Percentiles rank a stretch among this genome's conserved stretches.
Conservation (phyloP, 1,284 basidiomycete species). For the Ustilago hordei region DNA sequence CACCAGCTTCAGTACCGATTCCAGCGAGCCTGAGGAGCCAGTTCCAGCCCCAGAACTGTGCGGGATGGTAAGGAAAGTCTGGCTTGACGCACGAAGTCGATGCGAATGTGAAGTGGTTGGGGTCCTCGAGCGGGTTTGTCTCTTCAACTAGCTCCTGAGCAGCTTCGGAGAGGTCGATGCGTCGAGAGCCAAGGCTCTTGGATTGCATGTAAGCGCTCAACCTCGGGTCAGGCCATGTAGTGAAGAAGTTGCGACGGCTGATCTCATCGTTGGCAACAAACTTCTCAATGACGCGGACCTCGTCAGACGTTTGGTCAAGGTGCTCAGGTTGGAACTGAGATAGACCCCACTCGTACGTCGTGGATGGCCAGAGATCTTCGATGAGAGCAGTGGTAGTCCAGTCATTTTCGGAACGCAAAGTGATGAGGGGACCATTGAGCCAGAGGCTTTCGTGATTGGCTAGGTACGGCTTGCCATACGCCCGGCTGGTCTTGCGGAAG, state of each 20-base stretch:
- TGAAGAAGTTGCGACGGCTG: constrained; percentile 71
- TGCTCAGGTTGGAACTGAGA: constrained; percentile 54
- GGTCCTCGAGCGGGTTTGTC: constrained; percentile 62
- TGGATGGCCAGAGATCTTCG: constrained; percentile 77
- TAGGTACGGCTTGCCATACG: constrained; percentile 28
- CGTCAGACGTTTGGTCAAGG: constrained; percentile 37
- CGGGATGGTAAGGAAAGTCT: constrained; percentile 67
- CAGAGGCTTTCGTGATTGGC: constrained; percentile 58
- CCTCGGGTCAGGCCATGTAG: constrained; percentile 72
- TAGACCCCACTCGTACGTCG: constrained; percentile 78
- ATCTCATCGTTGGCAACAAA: constrained; percentile 46
- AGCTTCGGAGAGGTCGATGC: constrained; percentile 10
- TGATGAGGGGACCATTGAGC: constrained; percentile 65
- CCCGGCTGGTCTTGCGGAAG: constrained; percentile 22
- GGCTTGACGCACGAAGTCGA: constrained; percentile 68
- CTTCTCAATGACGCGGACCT: constrained; percentile 50
- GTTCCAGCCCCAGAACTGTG: constrained; percentile 68
- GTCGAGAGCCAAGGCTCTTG: constrained; percentile 32
- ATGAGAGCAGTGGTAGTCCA: constrained; percentile 77
- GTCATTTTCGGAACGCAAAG: constrained; percentile 72
- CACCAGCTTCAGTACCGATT: constrained; percentile 56
- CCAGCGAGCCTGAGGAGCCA: constrained; percentile 56
- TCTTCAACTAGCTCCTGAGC: constrained; percentile 18
- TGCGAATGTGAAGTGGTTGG: constrained; percentile 67
- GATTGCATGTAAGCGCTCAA: constrained; percentile 57